Evolutionary conservation across 2,329 filamentous ascomycete species (phyloP), one percentile per base, ranked within the genome.

Genomic region (Microsporum canis): DNA sequence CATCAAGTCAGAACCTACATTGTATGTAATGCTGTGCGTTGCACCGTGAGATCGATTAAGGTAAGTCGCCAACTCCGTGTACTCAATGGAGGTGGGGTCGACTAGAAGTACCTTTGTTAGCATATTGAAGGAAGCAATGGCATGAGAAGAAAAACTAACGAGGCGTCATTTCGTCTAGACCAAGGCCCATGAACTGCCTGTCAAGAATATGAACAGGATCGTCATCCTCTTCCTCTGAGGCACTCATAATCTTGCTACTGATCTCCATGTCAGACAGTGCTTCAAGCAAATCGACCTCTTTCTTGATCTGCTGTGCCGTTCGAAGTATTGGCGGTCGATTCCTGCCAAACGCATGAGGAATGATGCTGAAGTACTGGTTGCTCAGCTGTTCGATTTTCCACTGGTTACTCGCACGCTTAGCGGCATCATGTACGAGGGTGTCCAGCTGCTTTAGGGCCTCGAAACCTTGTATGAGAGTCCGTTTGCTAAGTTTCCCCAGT

Each of bases 181-280:
- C 82, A 0, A 96, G 80, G 31, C 84, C 82, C 61, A 82, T 75
- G 77, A 86, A 95, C 65, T 89, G 88, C 53, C 80, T 80, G 70
- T 95, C 90, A 5, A 92, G 79, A 12, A 79, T 77, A 67, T 91
- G 83, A 14, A 89, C 68, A 49, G 59, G 43, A 10, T 76, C 75
- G 61, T 75, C 72, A 6, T 80, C 77, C 7, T 75, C 75, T 33
- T 81, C 75, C 41, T 84, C 81, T 3, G 79, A 76, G n/a, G 76
- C 76, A 73, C 89, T 91, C 81, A 95, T 86, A 69, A 95, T 87
- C 31, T 86, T 81, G 27, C 84, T 83, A 1, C 89, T 86, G 63
- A 89, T 86, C 73, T 91, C 91, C 88, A 95, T 92, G 68, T 94
- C 89, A 1, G 85, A 86, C 70, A 95, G 76, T 63, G 85, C 88